Evolutionary conservation across 768 basidiomycete genomes (phyloP), one percentile per base, ranked within the genome.

Genomic region (Arthromyces matolae): DNA sequence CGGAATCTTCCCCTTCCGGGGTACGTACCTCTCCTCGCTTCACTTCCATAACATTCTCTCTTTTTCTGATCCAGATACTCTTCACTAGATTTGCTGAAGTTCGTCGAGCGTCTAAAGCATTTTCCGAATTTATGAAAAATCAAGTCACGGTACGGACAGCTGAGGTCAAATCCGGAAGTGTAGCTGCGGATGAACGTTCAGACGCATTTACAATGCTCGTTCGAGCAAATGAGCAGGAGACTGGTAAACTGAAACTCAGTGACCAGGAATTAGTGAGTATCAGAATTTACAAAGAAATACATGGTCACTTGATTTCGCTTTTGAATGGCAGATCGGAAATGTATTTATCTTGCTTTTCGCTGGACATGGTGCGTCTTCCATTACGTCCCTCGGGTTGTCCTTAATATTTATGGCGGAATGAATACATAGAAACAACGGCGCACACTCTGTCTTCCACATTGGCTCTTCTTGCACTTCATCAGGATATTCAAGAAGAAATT

Each of bases 261-360:
- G 68, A 76, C 45, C 44, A 61, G 13, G 75, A 76, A 52, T 45
- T 77, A 45, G 73, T 73, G 42, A 24, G 65, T 55, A 33, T 19
- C 22, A 13, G 8, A 18, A 14, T 22, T 34, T 3, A 19, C 13
- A 12, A 18, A 24, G 16, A 9, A 10, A 10, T n/a, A 14, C 12
- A 12, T 18, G 16, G 16, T 31, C 23, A 12, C 18, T 5, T 9
- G 13, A 16, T 25, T 24, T 44, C 19, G n/a, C n/a, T n/a, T n/a
- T n/a, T n/a, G n/a, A 16, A 25, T 2, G 19, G 24, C 39, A 78
- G 78, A 76, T 79, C 34, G 79, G 78, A 3, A 80, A 80, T 43
- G 56, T 78, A 0, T 80, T 72, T 51, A 54, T 72, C 9, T 60
- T 79, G 52, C 61, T 84, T 9, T 74, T 83, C 28, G 80, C 80